Percentiles rank a stretch among this genome's conserved stretches.
Evolutionary conservation across 108 stramenopile species (phyloP).

Genomic region (Conticribra guillardii): DNA sequence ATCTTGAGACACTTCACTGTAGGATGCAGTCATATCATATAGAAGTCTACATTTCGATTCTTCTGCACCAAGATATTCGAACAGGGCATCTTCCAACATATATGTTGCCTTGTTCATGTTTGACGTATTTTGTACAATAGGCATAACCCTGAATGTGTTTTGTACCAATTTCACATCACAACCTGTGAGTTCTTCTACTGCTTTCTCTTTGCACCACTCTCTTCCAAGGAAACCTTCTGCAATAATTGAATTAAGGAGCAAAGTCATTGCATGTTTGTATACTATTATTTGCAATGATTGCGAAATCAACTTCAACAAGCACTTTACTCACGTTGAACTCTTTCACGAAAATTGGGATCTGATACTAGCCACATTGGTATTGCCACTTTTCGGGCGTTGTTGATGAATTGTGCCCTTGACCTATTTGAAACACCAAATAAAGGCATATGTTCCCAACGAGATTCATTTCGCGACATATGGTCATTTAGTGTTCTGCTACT

Average conservation of each 20-base stretch:
- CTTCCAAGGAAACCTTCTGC: not conserved
- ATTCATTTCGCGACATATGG: too few relatives aligned
- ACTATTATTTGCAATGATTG: too few relatives aligned
- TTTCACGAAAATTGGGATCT: conserved; percentile 1
- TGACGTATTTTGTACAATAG: not conserved
- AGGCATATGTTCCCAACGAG: too few relatives aligned
- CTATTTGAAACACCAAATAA: not conserved
- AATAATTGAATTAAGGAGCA: not conserved
- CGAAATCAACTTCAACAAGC: too few relatives aligned
- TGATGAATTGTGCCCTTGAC: not conserved
- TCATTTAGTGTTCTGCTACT: too few relatives aligned
- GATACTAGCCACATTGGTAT: not conserved
- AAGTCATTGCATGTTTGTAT: too few relatives aligned
- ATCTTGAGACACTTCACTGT: not conserved
- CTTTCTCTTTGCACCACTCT: not conserved
- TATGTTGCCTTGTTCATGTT: not conserved
- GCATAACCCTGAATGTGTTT: not conserved
- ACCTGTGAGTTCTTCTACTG: not conserved
- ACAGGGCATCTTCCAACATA: not conserved
- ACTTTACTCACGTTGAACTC: not conserved
- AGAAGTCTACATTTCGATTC: not conserved
- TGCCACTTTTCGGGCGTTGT: not conserved
- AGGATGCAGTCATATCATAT: not conserved
- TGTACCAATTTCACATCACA: not conserved
- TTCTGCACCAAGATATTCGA: not conserved